Evolutionary conservation across 2,329 filamentous ascomycete genomes (phyloP).

Genomic region (Graphiopsis chlorocephala): DNA sequence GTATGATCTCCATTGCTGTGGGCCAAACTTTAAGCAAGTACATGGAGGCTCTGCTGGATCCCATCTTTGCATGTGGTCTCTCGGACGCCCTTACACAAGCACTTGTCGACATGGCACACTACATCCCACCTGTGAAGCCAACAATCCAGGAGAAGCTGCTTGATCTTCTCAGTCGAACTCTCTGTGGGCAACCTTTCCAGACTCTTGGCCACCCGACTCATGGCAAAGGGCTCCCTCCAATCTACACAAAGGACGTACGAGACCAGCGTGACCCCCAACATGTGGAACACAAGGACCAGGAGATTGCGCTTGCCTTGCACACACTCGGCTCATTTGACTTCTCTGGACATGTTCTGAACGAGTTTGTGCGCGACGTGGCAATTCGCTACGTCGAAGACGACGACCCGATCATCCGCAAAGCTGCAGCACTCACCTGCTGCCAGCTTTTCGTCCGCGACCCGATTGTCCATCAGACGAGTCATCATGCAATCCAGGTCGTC

Average conservation of each 20-base stretch:
- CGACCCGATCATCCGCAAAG: conserved; percentile 87
- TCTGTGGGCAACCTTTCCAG: conserved; percentile 89
- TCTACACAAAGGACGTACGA: conserved; percentile 64
- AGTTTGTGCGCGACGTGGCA: conserved; percentile 96
- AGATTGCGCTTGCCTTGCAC: conserved; percentile 89
- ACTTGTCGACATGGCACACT: conserved; percentile 96
- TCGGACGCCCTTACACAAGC: conserved; percentile 93
- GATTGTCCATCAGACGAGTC: conserved; percentile 96
- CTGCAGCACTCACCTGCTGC: conserved; percentile 92
- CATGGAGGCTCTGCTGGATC: conserved; percentile 91
- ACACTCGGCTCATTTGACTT: conserved; percentile 99
- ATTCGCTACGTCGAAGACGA: conserved; percentile 98
- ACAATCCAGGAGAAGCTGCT: conserved; percentile 91
- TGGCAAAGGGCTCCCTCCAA: conserved; percentile 73
- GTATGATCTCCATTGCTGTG: conserved; percentile 89
- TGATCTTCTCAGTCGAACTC: conserved; percentile 89
- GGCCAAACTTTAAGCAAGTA: conserved; percentile 97
- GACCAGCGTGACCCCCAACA: conserved; percentile 81
- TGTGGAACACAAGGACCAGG: conserved; percentile 75
- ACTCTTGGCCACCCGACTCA: conserved; percentile 89
- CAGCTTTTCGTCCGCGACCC: conserved; percentile 96
- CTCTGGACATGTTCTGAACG: conserved; percentile 84
- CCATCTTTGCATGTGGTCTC: conserved; percentile 94
- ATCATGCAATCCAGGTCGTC: conserved; percentile 94
- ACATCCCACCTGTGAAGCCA: conserved; percentile 89